Conservation (phyloP, 1,284 basidiomycete genomes). For the Tremellales sp. region DNA sequence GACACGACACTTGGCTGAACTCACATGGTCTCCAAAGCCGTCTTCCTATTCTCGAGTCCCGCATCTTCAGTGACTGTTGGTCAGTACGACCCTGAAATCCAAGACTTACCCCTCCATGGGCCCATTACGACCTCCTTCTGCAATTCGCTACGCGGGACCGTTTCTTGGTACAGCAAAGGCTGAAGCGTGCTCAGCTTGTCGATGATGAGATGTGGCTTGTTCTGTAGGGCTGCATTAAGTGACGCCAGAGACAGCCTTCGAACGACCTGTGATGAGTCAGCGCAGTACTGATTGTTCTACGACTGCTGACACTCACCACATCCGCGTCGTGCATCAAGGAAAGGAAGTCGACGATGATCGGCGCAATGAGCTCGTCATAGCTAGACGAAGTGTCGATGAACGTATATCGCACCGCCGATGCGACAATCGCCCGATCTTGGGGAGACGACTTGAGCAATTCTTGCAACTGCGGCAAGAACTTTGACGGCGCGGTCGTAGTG, state of each 20-base stretch:
- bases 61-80: slow-evolving; percentile 43
- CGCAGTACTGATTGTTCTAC: neutral
- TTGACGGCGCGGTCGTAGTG: slow-evolving; percentile 80
- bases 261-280: slow-evolving; percentile 62
- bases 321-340: slow-evolving; percentile 79
- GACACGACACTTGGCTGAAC: neutral
- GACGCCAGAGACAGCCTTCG: slow-evolving; percentile 80
- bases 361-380: slow-evolving; percentile 83
- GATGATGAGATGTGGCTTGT: slow-evolving; percentile 85
- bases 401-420: slow-evolving; percentile 91
- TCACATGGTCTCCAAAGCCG: slow-evolving; percentile 92
- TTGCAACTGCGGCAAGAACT: slow-evolving; percentile 88
- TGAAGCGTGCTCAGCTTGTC: slow-evolving; percentile 75
- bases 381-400: slow-evolving; percentile 79
- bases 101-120: slow-evolving; percentile 78
- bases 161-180: slow-evolving; percentile 81
- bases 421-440: slow-evolving; percentile 74
- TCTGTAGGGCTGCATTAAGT: slow-evolving; percentile 88
- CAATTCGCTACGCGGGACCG: slow-evolving; percentile 70
- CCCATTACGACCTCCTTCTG: slow-evolving; percentile 96
- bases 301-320: slow-evolving; percentile 57
- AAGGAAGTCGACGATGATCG: slow-evolving; percentile 84
- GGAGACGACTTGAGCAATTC: slow-evolving; percentile 51
- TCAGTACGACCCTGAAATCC: neutral
- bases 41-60: slow-evolving; percentile 61